These are phyloP conservation scores for Lithohypha guttulata DNA, from an alignment of 2,329 filamentous ascomycete genomes.

Conservation along the genomic window DNA sequence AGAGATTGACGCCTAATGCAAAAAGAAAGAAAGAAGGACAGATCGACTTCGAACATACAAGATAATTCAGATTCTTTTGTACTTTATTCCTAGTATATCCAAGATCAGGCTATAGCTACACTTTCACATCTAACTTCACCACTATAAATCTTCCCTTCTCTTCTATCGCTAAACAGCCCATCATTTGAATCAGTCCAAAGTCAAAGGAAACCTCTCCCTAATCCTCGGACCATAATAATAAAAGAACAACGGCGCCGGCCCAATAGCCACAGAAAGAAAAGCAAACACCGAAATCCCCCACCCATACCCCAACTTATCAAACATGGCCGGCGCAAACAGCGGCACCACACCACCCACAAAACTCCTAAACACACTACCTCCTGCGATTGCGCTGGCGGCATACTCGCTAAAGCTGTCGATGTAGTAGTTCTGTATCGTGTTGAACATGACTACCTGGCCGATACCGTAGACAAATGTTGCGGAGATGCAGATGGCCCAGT, in stretches of 20 bases:
- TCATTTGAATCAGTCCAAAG: neutral
- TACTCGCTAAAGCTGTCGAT: slow-evolving; percentile 36
- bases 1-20: no score
- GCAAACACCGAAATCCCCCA: slow-evolving; percentile 38
- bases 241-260: slow-evolving; percentile 41
- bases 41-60: no score
- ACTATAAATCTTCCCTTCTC: no score
- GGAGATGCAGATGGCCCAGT: slow-evolving; percentile 36
- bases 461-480: slow-evolving; percentile 39
- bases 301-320: slow-evolving; percentile 28
- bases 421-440: slow-evolving; percentile 40
- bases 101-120: no score
- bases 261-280: slow-evolving; percentile 35
- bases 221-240: slow-evolving; percentile 38
- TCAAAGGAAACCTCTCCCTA: slow-evolving; percentile 32
- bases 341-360: slow-evolving; percentile 40
- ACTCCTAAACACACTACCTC: slow-evolving; percentile 35
- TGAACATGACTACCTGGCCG: slow-evolving; percentile 44
- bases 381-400: slow-evolving; percentile 38
- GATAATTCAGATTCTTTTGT: no score
- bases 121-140: no score
- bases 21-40: no score
- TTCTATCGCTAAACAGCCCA: no score
- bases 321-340: slow-evolving; percentile 36
- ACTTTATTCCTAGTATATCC: no score